These are phyloP conservation scores for Conringia planisiliqua DNA, from an alignment of 345 rosid species.

Conservation along the genomic window DNA sequence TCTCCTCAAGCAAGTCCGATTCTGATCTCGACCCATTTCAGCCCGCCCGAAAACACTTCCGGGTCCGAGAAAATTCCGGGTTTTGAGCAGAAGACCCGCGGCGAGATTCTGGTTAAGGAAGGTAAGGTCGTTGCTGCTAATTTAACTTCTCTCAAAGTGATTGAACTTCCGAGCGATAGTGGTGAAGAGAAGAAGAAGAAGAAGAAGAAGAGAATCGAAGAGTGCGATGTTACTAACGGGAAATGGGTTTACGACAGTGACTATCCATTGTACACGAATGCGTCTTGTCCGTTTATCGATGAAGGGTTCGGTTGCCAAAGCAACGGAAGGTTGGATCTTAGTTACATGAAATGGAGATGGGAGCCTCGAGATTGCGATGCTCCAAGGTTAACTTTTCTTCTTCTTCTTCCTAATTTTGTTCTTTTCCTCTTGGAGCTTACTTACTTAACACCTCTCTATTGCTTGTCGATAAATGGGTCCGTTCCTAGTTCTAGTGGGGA, in stretches of 20 bases:
- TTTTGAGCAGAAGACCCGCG: constrained; percentile 20
- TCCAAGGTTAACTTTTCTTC: constrained; percentile 51
- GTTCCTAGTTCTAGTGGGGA: not conserved
- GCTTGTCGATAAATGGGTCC: not conserved
- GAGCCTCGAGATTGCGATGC: constrained; percentile 65
- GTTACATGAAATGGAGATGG: constrained; percentile 88
- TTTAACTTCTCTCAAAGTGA: constrained; percentile 29
- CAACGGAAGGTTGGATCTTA: constrained; percentile 70
- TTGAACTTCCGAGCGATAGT: constrained; percentile 33
- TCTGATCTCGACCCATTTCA: constrained; percentile 37
- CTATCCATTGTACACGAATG: constrained; percentile 68
- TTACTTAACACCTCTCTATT: not conserved
- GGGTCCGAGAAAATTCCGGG: constrained; percentile 38
- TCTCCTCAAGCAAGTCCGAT: constrained; percentile 25
- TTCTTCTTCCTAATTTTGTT: not conserved
- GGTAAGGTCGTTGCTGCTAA: constrained; percentile 8
- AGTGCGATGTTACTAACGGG: constrained; percentile 71
- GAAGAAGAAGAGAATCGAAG: constrained; percentile 32
- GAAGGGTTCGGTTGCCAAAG: constrained; percentile 83
- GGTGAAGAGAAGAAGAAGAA: constrained; percentile 42
- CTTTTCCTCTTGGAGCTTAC: constrained; percentile 5
- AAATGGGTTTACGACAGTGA: constrained; percentile 76
- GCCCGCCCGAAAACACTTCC: constrained; percentile 36
- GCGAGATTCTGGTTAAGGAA: constrained; percentile 18
- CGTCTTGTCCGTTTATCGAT: constrained; percentile 84